Percentiles rank a stretch among this genome's conserved stretches.
Conservation (phyloP, 2,329 filamentous ascomycete species). For the Monilinia vaccinii-corymbosi region DNA sequence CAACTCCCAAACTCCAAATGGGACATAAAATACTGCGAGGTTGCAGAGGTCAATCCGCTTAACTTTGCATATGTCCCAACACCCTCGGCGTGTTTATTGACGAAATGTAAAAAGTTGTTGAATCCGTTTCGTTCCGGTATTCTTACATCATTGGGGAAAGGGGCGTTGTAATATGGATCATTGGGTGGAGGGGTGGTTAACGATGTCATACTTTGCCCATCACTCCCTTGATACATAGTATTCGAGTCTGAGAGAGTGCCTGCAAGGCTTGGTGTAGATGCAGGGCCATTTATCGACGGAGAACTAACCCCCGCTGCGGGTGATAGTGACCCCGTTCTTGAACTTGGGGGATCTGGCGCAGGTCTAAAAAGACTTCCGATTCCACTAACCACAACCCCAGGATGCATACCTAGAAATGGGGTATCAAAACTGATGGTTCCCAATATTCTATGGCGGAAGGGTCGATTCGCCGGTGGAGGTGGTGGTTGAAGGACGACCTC, state of each 20-base stretch:
- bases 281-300: constrained; percentile 14
- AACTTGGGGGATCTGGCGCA: constrained; percentile 31
- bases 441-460: constrained; percentile 65
- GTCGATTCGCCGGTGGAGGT: constrained; percentile 19
- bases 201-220: constrained; percentile 22
- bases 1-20: constrained; percentile 78
- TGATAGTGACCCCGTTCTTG: constrained; percentile 12
- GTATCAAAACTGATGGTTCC: constrained; percentile 78
- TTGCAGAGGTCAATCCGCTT: constrained; percentile 49
- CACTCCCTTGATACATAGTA: constrained; percentile 18
- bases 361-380: constrained; percentile 66
- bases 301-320: constrained; percentile 14
- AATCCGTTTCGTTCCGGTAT: constrained; percentile 62
- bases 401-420: constrained; percentile 81
- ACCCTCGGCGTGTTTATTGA: constrained; percentile 68
- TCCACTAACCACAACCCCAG: constrained; percentile 75
- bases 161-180: constrained; percentile 65
- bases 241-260: constrained; percentile 18
- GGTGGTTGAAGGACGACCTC: constrained; percentile 59
- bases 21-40: constrained; percentile 64
- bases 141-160: constrained; percentile 65
- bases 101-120: constrained; percentile 62
- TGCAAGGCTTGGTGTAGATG: constrained; percentile 17
- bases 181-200: constrained; percentile 19
- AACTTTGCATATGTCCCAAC: constrained; percentile 5